These are phyloP conservation scores for Piper betle DNA, from an alignment of 164 flowering plant species.

Conservation along the genomic window DNA sequence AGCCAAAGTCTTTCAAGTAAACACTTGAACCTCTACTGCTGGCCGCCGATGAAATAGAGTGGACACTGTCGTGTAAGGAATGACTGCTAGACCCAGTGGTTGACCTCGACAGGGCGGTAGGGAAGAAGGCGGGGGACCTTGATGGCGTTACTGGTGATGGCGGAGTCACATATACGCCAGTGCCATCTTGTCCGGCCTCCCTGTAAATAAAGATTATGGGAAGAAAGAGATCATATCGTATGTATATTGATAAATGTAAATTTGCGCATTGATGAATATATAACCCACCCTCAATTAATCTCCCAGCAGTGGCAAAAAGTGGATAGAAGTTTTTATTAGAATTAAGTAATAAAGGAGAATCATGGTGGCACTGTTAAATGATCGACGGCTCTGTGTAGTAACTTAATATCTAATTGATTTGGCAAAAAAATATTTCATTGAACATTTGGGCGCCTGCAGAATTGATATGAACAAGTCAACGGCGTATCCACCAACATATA, in stretches of 20 bases:
- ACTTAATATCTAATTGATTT: too few relatives aligned
- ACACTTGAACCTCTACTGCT: not conserved
- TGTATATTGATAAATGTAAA: not conserved
- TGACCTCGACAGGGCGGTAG: not conserved
- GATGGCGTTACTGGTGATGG: slow-evolving; percentile 17
- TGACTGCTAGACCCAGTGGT: not conserved
- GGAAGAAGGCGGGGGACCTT: slow-evolving; percentile 8
- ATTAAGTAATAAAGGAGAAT: not conserved
- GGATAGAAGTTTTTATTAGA: too few relatives aligned
- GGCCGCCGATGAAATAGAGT: slow-evolving; percentile 14
- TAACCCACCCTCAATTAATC: not conserved
- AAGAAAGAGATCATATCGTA: not conserved
- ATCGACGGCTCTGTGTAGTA: not conserved
- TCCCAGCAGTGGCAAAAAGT: not conserved
- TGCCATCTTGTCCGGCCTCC: slow-evolving; percentile 21
- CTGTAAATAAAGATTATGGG: slow-evolving; percentile 13
- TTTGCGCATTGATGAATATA: not conserved
- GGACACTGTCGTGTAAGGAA: slow-evolving; percentile 3
- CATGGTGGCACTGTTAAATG: not conserved
- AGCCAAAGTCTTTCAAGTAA: not conserved
- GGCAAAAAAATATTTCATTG: too few relatives aligned
- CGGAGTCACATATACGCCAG: slow-evolving; percentile 6
- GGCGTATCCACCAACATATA: too few relatives aligned
- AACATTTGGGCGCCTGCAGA: too few relatives aligned
- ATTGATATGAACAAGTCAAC: too few relatives aligned